Base-by-base conservation (phyloP, 2,329 filamentous ascomycete species). In the Cercospora beticola region DNA sequence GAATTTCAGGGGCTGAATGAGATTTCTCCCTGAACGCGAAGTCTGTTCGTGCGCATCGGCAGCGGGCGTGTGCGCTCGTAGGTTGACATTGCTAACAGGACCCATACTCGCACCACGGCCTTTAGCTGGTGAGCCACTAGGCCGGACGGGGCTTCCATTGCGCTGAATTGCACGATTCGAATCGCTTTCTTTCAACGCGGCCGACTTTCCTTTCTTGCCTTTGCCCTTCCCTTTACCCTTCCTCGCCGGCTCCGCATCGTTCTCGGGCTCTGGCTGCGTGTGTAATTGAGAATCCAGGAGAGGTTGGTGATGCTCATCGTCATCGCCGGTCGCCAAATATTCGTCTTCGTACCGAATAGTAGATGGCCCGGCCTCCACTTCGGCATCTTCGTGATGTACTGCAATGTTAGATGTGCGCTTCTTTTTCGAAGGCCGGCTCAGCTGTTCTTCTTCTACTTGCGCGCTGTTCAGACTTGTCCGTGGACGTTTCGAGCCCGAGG, bases 21-120 rank as follows among this genome's bases (percentile, higher is more conserved):
- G 92, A 63, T 88, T 87, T 66, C 95, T 88, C 2, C 93, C 94
- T 12, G 90, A 94, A 64, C 93, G 89, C n/a, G 86, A 86, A 62
- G 90, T 92, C 56, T 84, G 86, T 31, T 84, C 83, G 70, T 87
- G 82, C 28, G 81, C 83, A 64, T 88, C 84, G 49, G 80, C 78
- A 14, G 76, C 75, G 6, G 80, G 80, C 23, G 80, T 82, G 30
- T 73, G 74, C 12, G 78, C 76, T 57, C 80, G 80, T 6, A 81
- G 73, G 54, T 75, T 73, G 23, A 78, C 77, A 57, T 79, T 76
- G 68, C 75, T 78, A 66, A 77, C 74, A n/a, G 76, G 74, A n/a
- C 76, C 77, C 14, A 74, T 64, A 56, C 73, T 74, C 46, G 66
- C 68, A 61, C 73, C 70, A 52, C 71, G 67, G 33, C 68, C 65